Conservation (phyloP, 2,329 filamentous ascomycete species). For the Plectosphaerella sp. region DNA sequence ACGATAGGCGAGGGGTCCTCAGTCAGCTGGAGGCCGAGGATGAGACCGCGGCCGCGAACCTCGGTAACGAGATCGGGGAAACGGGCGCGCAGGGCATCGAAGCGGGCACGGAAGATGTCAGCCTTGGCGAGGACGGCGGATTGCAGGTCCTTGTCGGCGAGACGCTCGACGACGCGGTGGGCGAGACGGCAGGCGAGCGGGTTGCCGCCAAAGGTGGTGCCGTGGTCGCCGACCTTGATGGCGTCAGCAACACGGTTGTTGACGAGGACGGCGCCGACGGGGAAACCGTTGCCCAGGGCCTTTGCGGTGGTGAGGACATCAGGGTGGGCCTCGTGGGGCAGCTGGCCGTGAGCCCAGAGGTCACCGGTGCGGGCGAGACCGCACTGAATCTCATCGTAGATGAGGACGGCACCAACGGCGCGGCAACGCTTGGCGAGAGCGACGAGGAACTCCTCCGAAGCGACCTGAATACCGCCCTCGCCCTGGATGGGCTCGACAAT, state of each 20-base stretch:
- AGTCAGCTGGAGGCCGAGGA: slow-evolving; percentile 80
- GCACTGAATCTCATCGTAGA: slow-evolving; percentile 97
- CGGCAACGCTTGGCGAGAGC: slow-evolving; percentile 81
- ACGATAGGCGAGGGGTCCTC: slow-evolving; percentile 71
- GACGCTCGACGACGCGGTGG: slow-evolving; percentile 75
- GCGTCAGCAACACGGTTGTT: slow-evolving; percentile 34
- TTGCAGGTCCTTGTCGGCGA: slow-evolving; percentile 69
- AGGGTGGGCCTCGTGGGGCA: slow-evolving; percentile 78
- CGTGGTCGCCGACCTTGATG: slow-evolving; percentile 70
- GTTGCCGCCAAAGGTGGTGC: slow-evolving; percentile 92
- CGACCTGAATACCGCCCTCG: slow-evolving; percentile 87
- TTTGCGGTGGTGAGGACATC: slow-evolving; percentile 94
- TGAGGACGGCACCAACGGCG: slow-evolving; percentile 81
- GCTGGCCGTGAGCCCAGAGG: slow-evolving; percentile 80
- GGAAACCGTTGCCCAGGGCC: slow-evolving; percentile 93
- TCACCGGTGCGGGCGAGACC: slow-evolving; percentile 81
- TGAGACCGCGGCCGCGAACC: slow-evolving; percentile 76
- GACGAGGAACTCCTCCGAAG: slow-evolving; percentile 74
- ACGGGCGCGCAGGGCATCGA: slow-evolving; percentile 39
- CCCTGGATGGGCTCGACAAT: slow-evolving; percentile 97
- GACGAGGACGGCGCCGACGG: slow-evolving; percentile 69
- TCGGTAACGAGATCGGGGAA: slow-evolving; percentile 71
- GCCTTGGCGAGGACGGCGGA: slow-evolving; percentile 64
- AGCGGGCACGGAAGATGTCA: slow-evolving; percentile 41
- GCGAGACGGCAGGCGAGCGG: slow-evolving; percentile 80